These are phyloP conservation scores for Nicotiana attenuata DNA, from an alignment of 257 asterid species.

Conservation along the genomic window DNA sequence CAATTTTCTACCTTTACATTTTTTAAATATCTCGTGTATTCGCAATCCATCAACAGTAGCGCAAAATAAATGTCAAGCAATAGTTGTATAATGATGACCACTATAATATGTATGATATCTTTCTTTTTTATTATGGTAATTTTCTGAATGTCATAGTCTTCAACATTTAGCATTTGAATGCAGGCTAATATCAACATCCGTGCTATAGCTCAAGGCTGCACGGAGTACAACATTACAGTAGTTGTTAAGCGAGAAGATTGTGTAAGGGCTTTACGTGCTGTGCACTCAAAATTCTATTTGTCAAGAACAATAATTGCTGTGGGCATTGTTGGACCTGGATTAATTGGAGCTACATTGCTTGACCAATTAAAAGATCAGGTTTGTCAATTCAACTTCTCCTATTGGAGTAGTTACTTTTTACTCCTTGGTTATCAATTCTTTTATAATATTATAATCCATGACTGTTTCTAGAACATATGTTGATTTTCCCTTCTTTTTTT, in stretches of 20 bases:
- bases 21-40: neutral
- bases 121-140: neutral
- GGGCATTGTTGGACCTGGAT: slow-evolving; percentile 97
- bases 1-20: slow-evolving; percentile 12
- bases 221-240: slow-evolving; percentile 89
- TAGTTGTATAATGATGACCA: neutral
- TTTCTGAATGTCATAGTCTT: slow-evolving; percentile 7
- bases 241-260: slow-evolving; percentile 93
- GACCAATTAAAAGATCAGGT: slow-evolving; percentile 98
- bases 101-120: neutral
- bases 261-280: slow-evolving; percentile 90
- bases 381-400: neutral
- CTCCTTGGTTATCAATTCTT: neutral
- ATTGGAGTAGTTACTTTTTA: neutral
- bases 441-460: neutral
- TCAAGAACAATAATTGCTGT: slow-evolving; percentile 90
- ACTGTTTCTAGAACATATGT: neutral
- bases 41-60: neutral
- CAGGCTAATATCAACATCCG: slow-evolving; percentile 98
- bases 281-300: slow-evolving; percentile 92
- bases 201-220: slow-evolving; percentile 99
- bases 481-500: neutral
- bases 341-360: slow-evolving; percentile 91
- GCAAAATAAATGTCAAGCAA: neutral
- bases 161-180: slow-evolving; percentile 22